Evolutionary conservation across 192 early-diverging fungal species (phyloP).

Genomic region (Spizellomyces sp.): DNA sequence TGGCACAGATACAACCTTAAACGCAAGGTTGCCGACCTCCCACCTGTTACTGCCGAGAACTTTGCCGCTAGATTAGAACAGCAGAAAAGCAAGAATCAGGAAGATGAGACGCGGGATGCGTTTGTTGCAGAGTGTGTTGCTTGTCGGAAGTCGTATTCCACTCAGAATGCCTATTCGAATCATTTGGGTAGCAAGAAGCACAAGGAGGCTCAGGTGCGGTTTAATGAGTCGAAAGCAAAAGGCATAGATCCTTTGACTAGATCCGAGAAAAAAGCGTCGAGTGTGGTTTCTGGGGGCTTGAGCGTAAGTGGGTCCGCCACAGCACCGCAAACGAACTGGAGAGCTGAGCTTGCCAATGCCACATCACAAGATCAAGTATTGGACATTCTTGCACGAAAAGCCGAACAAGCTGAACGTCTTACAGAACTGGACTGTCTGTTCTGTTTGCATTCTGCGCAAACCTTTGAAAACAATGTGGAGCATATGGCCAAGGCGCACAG

Average conservation of each 20-base stretch:
- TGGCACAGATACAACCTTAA: conserved; percentile 99
- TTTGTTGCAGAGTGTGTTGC: conserved; percentile 46
- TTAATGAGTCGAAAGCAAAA: conserved; percentile 27
- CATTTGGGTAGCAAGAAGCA: conserved; percentile 96
- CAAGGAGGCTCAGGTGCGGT: conserved; percentile 63
- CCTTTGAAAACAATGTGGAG: conserved; percentile 70
- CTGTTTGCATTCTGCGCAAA: conserved; percentile 60
- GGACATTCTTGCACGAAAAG: conserved; percentile 82
- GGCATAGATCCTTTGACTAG: background rate
- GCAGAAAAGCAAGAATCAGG: conserved; percentile 29
- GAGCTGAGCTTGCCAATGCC: conserved; percentile 48
- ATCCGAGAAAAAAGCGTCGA: background rate
- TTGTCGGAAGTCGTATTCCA: conserved; percentile 67
- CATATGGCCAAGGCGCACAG: conserved; percentile 93
- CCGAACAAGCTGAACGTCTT: conserved; percentile 67
- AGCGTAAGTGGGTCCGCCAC: background rate
- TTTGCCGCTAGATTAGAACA: conserved; percentile 76
- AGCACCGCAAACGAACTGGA: conserved; percentile 28
- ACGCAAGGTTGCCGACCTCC: conserved; percentile 91
- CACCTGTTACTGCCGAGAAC: conserved; percentile 78
- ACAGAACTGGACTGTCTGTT: conserved; percentile 86
- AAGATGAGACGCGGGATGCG: background rate
- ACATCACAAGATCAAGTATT: conserved; percentile 67
- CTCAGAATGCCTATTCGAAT: conserved; percentile 85
- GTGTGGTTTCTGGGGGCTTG: too few species aligned